A percentile compares a stretch with the other conserved stretches of the same genome.
Conservation (phyloP, 192 early-diverging fungal species). For the Umbelopsis ramanniana region DNA sequence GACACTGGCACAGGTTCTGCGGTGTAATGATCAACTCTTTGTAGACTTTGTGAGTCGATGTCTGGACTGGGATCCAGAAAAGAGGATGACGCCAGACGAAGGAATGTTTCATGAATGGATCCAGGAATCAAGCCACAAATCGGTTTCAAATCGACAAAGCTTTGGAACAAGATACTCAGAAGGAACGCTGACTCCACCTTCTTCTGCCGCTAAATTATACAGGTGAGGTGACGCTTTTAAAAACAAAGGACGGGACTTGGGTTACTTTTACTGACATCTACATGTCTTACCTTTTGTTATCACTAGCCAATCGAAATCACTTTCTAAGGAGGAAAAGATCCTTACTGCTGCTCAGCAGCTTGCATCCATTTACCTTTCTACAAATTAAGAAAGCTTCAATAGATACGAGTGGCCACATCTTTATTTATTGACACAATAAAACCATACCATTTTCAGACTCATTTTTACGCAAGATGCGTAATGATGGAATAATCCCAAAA, state of each 20-base stretch:
- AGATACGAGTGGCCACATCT: background rate
- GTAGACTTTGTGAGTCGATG: slow-evolving; percentile 88
- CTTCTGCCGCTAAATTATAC: slow-evolving; percentile 12
- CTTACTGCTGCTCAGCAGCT: slow-evolving; percentile 16
- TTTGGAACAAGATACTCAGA: slow-evolving; percentile 1
- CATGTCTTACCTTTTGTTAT: background rate
- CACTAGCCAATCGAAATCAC: slow-evolving; percentile 7
- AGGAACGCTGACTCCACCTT: slow-evolving; percentile 6
- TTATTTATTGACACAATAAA: slow-evolving; percentile 3
- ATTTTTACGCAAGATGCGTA: background rate
- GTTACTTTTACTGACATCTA: background rate
- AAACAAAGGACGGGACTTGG: too few relatives aligned
- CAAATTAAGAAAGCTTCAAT: slow-evolving; percentile 4
- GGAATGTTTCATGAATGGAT: slow-evolving; percentile 89
- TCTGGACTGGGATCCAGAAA: slow-evolving; percentile 90
- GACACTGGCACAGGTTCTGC: slow-evolving; percentile 75
- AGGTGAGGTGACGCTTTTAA: background rate
- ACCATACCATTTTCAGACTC: background rate
- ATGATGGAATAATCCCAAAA: too few relatives aligned
- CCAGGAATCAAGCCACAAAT: slow-evolving; percentile 45
- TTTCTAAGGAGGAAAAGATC: slow-evolving; percentile 6
- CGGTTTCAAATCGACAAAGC: slow-evolving; percentile 3
- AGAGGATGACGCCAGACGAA: slow-evolving; percentile 84
- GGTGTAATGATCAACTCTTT: slow-evolving; percentile 79
- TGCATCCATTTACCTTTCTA: slow-evolving; percentile 6